phyloP scores from a whole-genome alignment of 208 protist species.

The Leishmania mexicana region DNA sequence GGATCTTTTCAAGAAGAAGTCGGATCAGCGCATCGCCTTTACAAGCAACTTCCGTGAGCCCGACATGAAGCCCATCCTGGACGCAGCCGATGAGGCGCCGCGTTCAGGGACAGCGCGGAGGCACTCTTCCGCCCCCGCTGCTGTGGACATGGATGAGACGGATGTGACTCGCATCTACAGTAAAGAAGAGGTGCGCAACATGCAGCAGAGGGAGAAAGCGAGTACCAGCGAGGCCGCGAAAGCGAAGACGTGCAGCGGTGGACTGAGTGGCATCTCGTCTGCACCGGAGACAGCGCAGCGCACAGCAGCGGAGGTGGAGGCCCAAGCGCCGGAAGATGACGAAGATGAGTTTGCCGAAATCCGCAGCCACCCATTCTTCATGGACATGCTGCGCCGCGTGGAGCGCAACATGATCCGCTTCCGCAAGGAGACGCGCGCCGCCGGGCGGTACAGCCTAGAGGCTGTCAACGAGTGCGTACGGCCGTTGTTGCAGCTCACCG shows the following conservation, averaged over 20 bases:
- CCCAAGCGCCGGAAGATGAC: slow-evolving; percentile 22
- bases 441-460: slow-evolving; percentile 68
- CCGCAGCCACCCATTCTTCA: slow-evolving; percentile 78
- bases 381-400: slow-evolving; percentile 67
- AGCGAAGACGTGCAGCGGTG: slow-evolving; percentile 7
- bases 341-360: slow-evolving; percentile 52
- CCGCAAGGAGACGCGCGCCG: slow-evolving; percentile 63
- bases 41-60: slow-evolving; percentile 57
- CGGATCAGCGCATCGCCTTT: slow-evolving; percentile 50
- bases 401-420: slow-evolving; percentile 81
- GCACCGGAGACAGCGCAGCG: slow-evolving; percentile 3
- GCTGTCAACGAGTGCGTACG: slow-evolving; percentile 81
- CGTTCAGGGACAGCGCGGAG: background rate
- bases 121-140: background rate
- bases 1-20: slow-evolving; percentile 46
- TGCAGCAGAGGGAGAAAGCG: slow-evolving; percentile 10
- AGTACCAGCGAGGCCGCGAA: slow-evolving; percentile 1
- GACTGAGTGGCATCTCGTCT: slow-evolving; percentile 1
- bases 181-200: slow-evolving; percentile 53
- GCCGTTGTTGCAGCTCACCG: slow-evolving; percentile 84
- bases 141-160: slow-evolving; percentile 33
- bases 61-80: slow-evolving; percentile 31
- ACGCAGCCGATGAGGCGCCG: slow-evolving; percentile 5
- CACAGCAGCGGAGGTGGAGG: background rate
- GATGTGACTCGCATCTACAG: slow-evolving; percentile 79